Base-by-base conservation (phyloP, 768 basidiomycete genomes). In the Boletus sp. region DNA sequence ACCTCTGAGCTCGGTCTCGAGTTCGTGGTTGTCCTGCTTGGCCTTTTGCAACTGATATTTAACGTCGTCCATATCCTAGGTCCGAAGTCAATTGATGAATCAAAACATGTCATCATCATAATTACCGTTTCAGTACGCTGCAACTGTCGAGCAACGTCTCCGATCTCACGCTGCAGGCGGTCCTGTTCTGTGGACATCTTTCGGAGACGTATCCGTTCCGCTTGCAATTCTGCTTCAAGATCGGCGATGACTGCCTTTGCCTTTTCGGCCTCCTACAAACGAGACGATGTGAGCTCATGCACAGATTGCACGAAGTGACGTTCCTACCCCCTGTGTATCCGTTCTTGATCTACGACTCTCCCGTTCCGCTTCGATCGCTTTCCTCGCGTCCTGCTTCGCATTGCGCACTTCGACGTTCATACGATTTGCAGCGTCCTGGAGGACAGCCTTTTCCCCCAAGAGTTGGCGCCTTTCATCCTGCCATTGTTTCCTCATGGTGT, bases 11-110 rank as follows among this genome's bases (percentile, higher is more conserved):
- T 93, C 90, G 47, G 75, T 78, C 69, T 92, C 90, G 29, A 94
- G 76, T 18, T 83, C 82, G 28, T 83, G 78, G 60, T 87, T 92
- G 64, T 90, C 86, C 56, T 84, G 82, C 71, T 90, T 93, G 70
- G 83, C 75, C 54, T 77, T 78, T 44, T 86, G 82, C 7, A 92
- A 70, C 35, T 93, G 85, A 12, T 79, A 71, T 60, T 83, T 86
- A 42, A 93, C 82, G 50, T 87, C 88, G 28, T 87, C 83, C 82
- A 93, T 90, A 64, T 91, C 90, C 90, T 92, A 62, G 24, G 24
- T 30, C 50, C 7, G n/a, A 18, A 42, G 58, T 64, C 45, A 58
- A 24, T 33, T 12, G 24, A 47, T 20, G 42, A 12, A 40, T 47
- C 28, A n/a, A 52, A 37, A 14, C 41, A 18, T 18, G 30, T 30